Base-by-base conservation (phyloP, 371 early-diverging fungal species). In the Nematocida displodere region DNA sequence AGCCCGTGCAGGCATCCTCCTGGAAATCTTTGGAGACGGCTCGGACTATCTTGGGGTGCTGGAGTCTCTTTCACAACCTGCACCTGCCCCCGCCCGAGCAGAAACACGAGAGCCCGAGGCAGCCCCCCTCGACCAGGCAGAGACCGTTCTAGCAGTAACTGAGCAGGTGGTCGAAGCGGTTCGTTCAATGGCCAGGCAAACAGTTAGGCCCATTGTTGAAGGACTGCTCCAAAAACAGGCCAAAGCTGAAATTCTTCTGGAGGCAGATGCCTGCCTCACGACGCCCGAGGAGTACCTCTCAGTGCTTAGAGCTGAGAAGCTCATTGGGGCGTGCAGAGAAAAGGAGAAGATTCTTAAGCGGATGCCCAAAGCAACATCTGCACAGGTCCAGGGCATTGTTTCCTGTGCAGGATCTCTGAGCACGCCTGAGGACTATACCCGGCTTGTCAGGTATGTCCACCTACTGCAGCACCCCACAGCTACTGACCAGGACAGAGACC, bases 1-100 rank as follows among this genome's bases (percentile, higher is more conserved):
- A 42, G 68, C 50, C 15, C 17, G 28, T 29, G 68, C 68, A 36
- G 68, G 68, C 3, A 36, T 59, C 4, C 59, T 67, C 24, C 39
- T 24, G n/a, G 59, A 67, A 28, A 67, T 67, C n/a, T 67, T 67
- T 39, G 68, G 68, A 44, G 59, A 67, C 49, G 68, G 68, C 31
- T 56, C 68, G n/a, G 68, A 67, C 49, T 67, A 67, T 28, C 13
- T 39, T n/a, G n/a, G 58, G 22, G 44, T 44, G 15, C 7, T 67
- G 17, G 68, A 67, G 22, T 5, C 53, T 26, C 33, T 15, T 36
- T n/a, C n/a, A n/a, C n/a, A n/a, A n/a, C n/a, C n/a, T n/a, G n/a
- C n/a, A n/a, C n/a, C n/a, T n/a, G n/a, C n/a, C n/a, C n/a, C n/a
- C n/a, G n/a, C n/a, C n/a, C 7, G 37, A n/a, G 44, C 37, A 13